Percentiles rank a stretch among this genome's conserved stretches.
Conservation (phyloP, 495 filamentous ascomycete genomes). For the Neurospora intermedia region DNA sequence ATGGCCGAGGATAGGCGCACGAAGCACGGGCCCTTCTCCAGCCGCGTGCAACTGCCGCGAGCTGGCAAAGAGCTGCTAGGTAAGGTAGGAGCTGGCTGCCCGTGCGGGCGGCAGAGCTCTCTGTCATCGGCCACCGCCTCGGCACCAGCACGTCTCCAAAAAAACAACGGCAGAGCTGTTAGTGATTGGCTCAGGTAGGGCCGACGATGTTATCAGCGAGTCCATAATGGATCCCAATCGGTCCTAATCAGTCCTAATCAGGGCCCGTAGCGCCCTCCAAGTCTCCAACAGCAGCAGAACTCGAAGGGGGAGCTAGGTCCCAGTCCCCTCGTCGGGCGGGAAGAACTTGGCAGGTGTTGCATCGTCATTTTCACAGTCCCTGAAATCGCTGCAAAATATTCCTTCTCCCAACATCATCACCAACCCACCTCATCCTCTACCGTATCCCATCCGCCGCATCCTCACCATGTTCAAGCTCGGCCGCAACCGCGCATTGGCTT, state of each 20-base stretch:
- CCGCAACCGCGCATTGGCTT: slow-evolving; percentile 37
- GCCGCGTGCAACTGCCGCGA: not conserved
- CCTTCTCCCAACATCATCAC: not conserved
- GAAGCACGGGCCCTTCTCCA: not conserved
- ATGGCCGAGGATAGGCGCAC: not conserved
- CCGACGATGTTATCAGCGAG: not conserved
- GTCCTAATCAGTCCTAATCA: not conserved
- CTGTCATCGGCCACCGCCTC: not conserved
- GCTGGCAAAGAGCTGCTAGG: not conserved
- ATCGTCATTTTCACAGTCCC: not conserved
- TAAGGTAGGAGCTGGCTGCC: not conserved
- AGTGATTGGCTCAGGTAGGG: not conserved
- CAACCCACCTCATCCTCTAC: not conserved
- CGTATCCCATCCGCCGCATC: slow-evolving; percentile 6
- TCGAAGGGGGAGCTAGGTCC: not conserved
- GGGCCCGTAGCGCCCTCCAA: not conserved
- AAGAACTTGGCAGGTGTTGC: not conserved
- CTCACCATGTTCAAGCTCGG: slow-evolving; percentile 37
- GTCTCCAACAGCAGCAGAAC: not conserved
- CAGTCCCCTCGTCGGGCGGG: not conserved
- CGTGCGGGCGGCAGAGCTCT: not conserved
- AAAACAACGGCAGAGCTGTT: not conserved
- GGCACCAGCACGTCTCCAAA: not conserved
- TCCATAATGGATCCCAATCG: not conserved
- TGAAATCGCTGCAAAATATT: not conserved